phyloP scores from a whole-genome alignment of 1,139 yeast genomes.

The Diutina ranongensis region DNA sequence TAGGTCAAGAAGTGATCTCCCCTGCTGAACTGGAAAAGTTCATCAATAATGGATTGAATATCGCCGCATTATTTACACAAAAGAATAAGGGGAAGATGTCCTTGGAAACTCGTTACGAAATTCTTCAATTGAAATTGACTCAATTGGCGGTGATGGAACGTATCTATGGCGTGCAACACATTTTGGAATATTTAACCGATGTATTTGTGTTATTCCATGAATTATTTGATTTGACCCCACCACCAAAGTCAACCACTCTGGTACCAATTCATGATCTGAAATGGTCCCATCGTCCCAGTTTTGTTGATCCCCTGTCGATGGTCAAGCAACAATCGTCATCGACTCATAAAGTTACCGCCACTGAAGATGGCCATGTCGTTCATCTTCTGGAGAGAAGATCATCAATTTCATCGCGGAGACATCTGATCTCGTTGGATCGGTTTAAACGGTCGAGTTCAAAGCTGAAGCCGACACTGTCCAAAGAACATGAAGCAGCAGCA shows the following conservation, averaged over 20 bases:
- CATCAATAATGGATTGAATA: constrained; percentile 31
- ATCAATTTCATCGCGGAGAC: neutral
- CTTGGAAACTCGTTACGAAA: constrained; percentile 35
- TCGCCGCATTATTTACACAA: constrained; percentile 28
- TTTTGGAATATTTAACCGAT: constrained; percentile 56
- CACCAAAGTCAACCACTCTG: neutral
- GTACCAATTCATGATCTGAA: constrained; percentile 9
- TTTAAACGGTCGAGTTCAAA: neutral
- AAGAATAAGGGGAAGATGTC: constrained; percentile 8
- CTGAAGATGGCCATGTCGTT: constrained; percentile 2
- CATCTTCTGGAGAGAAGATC: neutral
- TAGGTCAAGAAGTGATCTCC: neutral
- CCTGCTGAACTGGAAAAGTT: constrained; percentile 25
- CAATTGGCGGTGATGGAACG: constrained; percentile 64
- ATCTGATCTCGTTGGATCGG: neutral
- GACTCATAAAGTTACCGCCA: neutral
- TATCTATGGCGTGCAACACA: constrained; percentile 45
- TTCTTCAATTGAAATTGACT: constrained; percentile 64
- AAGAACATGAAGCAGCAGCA: neutral
- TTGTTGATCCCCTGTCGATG: constrained; percentile 22
- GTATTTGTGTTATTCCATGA: constrained; percentile 50
- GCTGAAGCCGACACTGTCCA: neutral
- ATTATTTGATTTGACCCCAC: constrained; percentile 28
- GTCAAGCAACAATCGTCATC: neutral
- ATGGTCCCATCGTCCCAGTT: constrained; percentile 40